phyloP scores from a whole-genome alignment of 805 yeast genomes.

The Kazachstania africana region DNA sequence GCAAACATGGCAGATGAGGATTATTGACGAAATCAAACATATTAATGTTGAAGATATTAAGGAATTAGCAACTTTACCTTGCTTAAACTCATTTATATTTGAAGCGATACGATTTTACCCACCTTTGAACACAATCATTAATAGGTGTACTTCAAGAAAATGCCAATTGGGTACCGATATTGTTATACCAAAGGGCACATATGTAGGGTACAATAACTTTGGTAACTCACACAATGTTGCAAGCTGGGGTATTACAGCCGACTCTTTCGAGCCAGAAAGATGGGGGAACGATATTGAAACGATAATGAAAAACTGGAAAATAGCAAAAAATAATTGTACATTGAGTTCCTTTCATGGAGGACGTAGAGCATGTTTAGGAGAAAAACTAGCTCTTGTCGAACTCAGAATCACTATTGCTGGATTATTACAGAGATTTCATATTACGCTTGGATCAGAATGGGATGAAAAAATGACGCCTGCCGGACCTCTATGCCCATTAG shows the following conservation, averaged over 20 bases:
- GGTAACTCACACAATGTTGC: slow-evolving; percentile 36
- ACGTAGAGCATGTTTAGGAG: slow-evolving; percentile 49
- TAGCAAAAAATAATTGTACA: slow-evolving; percentile 34
- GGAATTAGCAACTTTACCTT: slow-evolving; percentile 42
- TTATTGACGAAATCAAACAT: slow-evolving; percentile 35
- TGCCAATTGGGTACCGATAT: slow-evolving; percentile 32
- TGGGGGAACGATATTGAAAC: slow-evolving; percentile 38
- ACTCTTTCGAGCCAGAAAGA: slow-evolving; percentile 35
- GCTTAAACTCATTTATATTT: slow-evolving; percentile 46
- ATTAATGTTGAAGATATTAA: slow-evolving; percentile 19
- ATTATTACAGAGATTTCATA: slow-evolving; percentile 27
- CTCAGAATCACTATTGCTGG: slow-evolving; percentile 30
- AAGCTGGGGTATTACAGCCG: slow-evolving; percentile 36
- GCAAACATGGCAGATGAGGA: slow-evolving; percentile 31
- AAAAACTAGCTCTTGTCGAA: slow-evolving; percentile 41
- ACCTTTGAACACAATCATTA: slow-evolving; percentile 45
- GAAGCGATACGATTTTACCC: slow-evolving; percentile 48
- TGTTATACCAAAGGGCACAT: slow-evolving; percentile 36
- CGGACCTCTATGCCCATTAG: slow-evolving; percentile 44
- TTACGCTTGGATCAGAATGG: slow-evolving; percentile 35
- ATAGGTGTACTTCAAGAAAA: slow-evolving; percentile 32
- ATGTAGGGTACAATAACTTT: slow-evolving; percentile 45
- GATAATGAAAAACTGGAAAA: slow-evolving; percentile 30
- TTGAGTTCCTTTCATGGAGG: slow-evolving; percentile 50
- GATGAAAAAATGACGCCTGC: slow-evolving; percentile 40